These are phyloP conservation scores for Debaryomyces singareniensis DNA, from an alignment of 1,139 yeast species.

Conservation along the genomic window DNA sequence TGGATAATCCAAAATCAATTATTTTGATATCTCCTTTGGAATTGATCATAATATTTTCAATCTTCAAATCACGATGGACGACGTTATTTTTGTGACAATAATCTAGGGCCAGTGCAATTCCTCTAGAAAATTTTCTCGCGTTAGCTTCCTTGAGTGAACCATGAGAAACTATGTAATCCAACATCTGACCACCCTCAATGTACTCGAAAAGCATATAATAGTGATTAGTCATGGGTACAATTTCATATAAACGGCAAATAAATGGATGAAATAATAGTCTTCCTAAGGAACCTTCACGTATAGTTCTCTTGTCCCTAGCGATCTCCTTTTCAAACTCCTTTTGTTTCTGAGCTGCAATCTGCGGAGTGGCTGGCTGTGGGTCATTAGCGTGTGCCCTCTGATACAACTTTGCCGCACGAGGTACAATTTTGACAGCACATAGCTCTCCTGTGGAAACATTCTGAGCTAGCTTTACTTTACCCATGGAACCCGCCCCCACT, in stretches of 20 bases:
- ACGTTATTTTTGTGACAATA: slow-evolving; percentile 91
- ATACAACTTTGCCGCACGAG: slow-evolving; percentile 71
- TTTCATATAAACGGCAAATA: slow-evolving; percentile 87
- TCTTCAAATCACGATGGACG: slow-evolving; percentile 93
- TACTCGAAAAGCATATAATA: slow-evolving; percentile 96
- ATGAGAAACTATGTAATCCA: slow-evolving; percentile 94
- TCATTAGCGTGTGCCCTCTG: slow-evolving; percentile 72
- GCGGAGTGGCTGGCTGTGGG: slow-evolving; percentile 52
- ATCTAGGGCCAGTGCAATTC: slow-evolving; percentile 91
- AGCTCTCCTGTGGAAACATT: slow-evolving; percentile 77
- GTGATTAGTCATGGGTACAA: slow-evolving; percentile 95
- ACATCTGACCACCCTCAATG: slow-evolving; percentile 96
- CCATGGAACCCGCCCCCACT: slow-evolving; percentile 98
- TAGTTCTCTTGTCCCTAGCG: slow-evolving; percentile 85
- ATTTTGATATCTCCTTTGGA: slow-evolving; percentile 91
- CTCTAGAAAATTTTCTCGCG: slow-evolving; percentile 92
- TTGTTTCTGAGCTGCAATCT: slow-evolving; percentile 54
- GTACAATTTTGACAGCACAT: slow-evolving; percentile 82
- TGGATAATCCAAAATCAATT: slow-evolving; percentile 93
- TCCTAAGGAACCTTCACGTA: slow-evolving; percentile 93
- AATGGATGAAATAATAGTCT: slow-evolving; percentile 85
- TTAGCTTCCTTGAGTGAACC: slow-evolving; percentile 91
- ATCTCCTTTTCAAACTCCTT: slow-evolving; percentile 82
- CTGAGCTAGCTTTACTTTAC: slow-evolving; percentile 91
- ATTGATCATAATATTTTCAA: slow-evolving; percentile 92